These are phyloP conservation scores for Geotrichum phurueaensis DNA, from an alignment of 1,139 yeast genomes.

Conservation along the genomic window DNA sequence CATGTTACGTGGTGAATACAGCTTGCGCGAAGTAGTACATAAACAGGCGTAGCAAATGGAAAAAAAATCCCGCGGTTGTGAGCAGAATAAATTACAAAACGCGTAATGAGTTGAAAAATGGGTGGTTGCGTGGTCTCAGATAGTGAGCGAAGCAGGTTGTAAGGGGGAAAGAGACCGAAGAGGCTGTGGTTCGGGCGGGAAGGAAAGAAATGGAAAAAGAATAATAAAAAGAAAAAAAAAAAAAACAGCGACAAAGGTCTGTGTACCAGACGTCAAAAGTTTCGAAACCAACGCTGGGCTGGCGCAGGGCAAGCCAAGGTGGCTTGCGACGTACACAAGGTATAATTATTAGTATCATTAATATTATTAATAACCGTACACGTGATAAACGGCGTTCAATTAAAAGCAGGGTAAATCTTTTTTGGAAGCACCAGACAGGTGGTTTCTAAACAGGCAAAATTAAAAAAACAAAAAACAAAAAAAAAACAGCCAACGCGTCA, in stretches of 20 bases:
- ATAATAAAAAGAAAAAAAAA: background rate
- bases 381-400: background rate
- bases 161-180: background rate
- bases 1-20: background rate
- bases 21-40: background rate
- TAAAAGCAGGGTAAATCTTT: background rate
- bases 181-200: background rate
- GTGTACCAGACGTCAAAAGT: background rate
- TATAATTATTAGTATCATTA: too few relatives aligned
- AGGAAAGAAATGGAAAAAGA: background rate
- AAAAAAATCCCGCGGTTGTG: background rate
- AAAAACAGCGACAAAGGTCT: background rate
- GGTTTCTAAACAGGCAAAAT: background rate
- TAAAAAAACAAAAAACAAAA: too few relatives aligned
- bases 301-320: background rate
- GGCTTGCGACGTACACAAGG: background rate
- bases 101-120: background rate
- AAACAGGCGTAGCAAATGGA: background rate
- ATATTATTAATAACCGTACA: too few relatives aligned
- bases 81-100: background rate
- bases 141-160: background rate
- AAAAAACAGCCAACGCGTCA: background rate
- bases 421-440: too few relatives aligned
- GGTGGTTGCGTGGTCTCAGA: background rate
- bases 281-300: background rate